phyloP scores from a whole-genome alignment of 306 rosid species.

The Acmispon strigosus region DNA sequence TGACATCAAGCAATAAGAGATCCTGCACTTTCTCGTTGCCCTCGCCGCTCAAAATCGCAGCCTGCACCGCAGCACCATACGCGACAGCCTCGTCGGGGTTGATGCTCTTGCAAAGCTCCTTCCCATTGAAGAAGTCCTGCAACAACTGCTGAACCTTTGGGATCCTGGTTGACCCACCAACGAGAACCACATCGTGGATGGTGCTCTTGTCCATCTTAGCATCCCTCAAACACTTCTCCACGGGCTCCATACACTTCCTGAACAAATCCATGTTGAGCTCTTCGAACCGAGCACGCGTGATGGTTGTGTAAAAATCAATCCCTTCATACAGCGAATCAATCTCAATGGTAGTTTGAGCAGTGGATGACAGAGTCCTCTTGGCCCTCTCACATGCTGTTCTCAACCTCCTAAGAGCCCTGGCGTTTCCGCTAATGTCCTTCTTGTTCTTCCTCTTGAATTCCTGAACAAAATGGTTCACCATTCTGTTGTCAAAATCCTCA shows the following conservation, averaged over 20 bases:
- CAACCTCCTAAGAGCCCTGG: conserved; percentile 47
- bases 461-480: conserved; percentile 59
- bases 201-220: conserved; percentile 53
- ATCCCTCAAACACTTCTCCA: conserved; percentile 52
- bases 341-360: conserved; percentile 50
- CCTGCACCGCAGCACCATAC: conserved; percentile 54
- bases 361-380: conserved; percentile 50
- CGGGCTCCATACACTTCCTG: conserved; percentile 55
- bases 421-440: conserved; percentile 46
- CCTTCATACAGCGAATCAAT: conserved; percentile 49
- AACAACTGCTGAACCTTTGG: conserved; percentile 50
- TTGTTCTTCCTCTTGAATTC: conserved; percentile 52
- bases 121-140: conserved; percentile 50
- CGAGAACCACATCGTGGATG: conserved; percentile 49
- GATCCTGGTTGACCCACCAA: conserved; percentile 53
- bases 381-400: conserved; percentile 58
- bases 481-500: conserved; percentile 55
- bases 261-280: conserved; percentile 56
- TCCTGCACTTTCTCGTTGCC: conserved; percentile 56
- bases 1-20: conserved; percentile 46
- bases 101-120: conserved; percentile 55
- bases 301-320: conserved; percentile 42
- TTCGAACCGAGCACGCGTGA: conserved; percentile 47
- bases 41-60: conserved; percentile 49
- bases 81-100: conserved; percentile 56